Evolutionary conservation across 129 eudicot genomes (phyloP), one percentile per base, ranked within the genome.

Genomic region (Oenanthe sinensis): DNA sequence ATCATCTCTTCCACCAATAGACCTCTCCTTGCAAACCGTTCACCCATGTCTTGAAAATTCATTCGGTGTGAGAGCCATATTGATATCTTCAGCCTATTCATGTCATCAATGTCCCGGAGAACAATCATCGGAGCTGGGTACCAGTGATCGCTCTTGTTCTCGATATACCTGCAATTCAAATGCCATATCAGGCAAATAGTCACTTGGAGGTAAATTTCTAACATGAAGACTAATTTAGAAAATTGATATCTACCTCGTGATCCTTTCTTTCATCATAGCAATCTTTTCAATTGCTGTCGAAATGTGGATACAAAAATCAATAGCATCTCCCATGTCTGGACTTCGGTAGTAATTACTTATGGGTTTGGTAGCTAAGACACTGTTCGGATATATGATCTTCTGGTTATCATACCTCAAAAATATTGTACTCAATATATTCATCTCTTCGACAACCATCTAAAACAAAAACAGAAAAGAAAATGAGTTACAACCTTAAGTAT

Each of bases 21-120:
- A 37, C 87, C 90, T 60, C 92, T 74, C 33, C 96, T 80, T 48
- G 24, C 52, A 90, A 90, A 90, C 71, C 87, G 73, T 79, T 85
- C 90, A 5, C 86, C 90, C 90, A 86, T 90, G 78, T 89, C 87
- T 24, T 89, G 91, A 44, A 81, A 80, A 79, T 89, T 87, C 88
- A 87, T 87, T 71, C 89, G 71, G 74, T 89, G 94, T 1, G 81
- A 68, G n/a, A 83, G 68, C 87, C 89, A 87, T 55, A 89, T 48
- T 13, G 89, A 83, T 46, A 87, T 77, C 45, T 82, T 89, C 30
- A 89, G 82, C 82, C 84, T 78, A 73, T 87, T 82, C 77, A 89
- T 24, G 63, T 81, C 87, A 72, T 87, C 91, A 3, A 84, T 70
- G 50, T 87, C 89, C 44, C 85, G 83, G 67, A 83, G 42, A 40